phyloP scores from a whole-genome alignment of 768 basidiomycete genomes.

The Crassisporium funariophilum region DNA sequence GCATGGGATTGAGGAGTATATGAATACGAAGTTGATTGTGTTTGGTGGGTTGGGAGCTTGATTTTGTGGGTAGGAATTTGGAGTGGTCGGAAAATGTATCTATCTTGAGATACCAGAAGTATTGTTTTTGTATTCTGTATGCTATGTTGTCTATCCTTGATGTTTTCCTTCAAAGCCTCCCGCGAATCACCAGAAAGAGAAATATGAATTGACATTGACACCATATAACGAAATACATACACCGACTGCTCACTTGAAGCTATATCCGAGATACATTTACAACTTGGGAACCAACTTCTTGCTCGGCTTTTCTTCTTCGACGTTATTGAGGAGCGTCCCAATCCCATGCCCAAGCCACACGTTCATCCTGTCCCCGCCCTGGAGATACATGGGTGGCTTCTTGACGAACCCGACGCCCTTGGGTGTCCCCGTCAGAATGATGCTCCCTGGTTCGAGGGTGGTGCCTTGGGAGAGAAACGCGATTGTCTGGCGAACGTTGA shows the following conservation, averaged over 20 bases:
- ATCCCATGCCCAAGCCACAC: constrained; percentile 74
- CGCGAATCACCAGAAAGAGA: too few species aligned
- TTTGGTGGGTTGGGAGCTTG: constrained; percentile 65
- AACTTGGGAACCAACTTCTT: constrained; percentile 38
- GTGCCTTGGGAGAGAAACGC: constrained; percentile 84
- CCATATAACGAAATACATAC: too few species aligned
- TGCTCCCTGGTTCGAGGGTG: constrained; percentile 76
- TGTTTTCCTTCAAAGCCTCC: too few species aligned
- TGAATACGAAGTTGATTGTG: constrained; percentile 79
- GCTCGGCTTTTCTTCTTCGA: constrained; percentile 61
- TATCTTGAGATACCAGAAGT: neutral
- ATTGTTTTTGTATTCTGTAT: neutral
- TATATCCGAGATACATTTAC: constrained; percentile 24
- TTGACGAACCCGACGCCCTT: constrained; percentile 81
- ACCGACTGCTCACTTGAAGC: too few species aligned
- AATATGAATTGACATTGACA: too few species aligned
- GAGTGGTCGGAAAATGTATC: neutral
- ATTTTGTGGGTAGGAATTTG: neutral
- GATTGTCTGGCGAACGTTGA: constrained; percentile 74
- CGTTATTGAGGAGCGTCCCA: constrained; percentile 78
- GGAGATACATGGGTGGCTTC: constrained; percentile 69
- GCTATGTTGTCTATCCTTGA: too few species aligned
- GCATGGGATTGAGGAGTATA: constrained; percentile 88
- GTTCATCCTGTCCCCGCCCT: constrained; percentile 71
- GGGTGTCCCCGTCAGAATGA: constrained; percentile 84